phyloP scores from a whole-genome alignment of 495 filamentous ascomycete species.

The Parathielavia appendiculata region DNA sequence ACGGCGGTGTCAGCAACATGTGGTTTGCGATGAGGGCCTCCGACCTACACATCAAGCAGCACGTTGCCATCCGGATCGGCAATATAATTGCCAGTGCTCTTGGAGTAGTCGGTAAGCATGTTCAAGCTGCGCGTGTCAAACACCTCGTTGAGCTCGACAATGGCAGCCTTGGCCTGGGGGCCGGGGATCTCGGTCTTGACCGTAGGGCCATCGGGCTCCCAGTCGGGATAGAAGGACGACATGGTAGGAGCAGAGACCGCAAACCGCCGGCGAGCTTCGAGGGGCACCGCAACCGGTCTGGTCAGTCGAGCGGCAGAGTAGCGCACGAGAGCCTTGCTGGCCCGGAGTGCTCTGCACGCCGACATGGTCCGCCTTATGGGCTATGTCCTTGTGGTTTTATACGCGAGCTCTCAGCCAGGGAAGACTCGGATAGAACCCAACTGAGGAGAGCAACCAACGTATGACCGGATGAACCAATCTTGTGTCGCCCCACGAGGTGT shows the following conservation, averaged over 20 bases:
- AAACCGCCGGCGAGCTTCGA: conserved; percentile 25
- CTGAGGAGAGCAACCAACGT: not conserved
- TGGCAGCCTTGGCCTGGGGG: conserved; percentile 65
- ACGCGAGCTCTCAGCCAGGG: too few species aligned
- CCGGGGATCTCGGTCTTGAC: conserved; percentile 80
- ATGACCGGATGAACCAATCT: not conserved
- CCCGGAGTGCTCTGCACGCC: conserved; percentile 16
- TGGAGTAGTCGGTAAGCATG: conserved; percentile 79
- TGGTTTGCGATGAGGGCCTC: not conserved
- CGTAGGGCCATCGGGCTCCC: conserved; percentile 68
- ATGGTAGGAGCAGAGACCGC: conserved; percentile 33
- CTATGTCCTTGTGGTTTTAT: not conserved
- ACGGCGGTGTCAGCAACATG: conserved; percentile 13
- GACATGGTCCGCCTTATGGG: conserved; percentile 8
- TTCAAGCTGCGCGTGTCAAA: conserved; percentile 93
- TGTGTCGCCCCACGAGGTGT: not conserved
- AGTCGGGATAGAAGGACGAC: conserved; percentile 55
- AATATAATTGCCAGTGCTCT: conserved; percentile 72
- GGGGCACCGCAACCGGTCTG: conserved; percentile 7
- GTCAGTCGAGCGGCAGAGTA: not conserved
- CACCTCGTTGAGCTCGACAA: conserved; percentile 62
- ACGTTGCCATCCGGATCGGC: conserved; percentile 84
- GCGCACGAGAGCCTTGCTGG: conserved; percentile 14
- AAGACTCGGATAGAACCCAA: not conserved
- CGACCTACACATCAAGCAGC: conserved; percentile 70